Evolutionary conservation across 73 alveolate species (phyloP).

Genomic region (Uronychia setigera): DNA sequence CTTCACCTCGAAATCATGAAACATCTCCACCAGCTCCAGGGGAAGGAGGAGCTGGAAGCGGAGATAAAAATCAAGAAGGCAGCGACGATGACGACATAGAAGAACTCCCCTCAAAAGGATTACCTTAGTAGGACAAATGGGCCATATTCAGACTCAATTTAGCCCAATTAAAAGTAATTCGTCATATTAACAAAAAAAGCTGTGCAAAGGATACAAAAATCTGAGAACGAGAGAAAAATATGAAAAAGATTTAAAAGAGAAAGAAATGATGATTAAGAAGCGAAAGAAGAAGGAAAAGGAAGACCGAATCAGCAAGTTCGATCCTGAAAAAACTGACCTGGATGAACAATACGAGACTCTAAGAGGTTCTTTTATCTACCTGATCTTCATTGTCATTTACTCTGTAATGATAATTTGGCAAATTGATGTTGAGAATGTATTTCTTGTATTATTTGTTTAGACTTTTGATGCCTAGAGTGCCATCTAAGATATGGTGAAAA

Average conservation of each 20-base stretch:
- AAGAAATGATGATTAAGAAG: conserved; percentile 19
- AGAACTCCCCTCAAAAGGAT: conserved; percentile 2
- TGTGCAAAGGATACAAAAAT: neutral
- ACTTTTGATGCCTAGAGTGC: conserved; percentile 6
- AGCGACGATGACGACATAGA: conserved; percentile 17
- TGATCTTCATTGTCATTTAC: conserved; percentile 32
- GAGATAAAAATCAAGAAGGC: neutral
- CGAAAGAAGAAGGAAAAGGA: conserved; percentile 14
- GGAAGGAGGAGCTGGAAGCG: neutral
- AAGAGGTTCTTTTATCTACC: conserved; percentile 17
- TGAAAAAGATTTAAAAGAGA: conserved; percentile 28
- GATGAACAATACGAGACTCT: conserved; percentile 24
- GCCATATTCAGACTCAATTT: conserved; percentile 13
- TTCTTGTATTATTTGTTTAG: too few species aligned
- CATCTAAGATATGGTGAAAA: neutral
- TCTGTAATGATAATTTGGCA: conserved; percentile 41
- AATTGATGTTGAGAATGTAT: neutral
- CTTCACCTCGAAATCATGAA: neutral
- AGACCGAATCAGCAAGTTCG: neutral
- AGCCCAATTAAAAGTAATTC: conserved; percentile 11
- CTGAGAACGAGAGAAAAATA: conserved; percentile 54
- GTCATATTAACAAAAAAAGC: conserved; percentile 5
- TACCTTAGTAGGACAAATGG: neutral
- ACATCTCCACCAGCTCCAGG: neutral
- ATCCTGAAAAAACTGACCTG: neutral